phyloP scores from a whole-genome alignment of 495 filamentous ascomycete genomes.

The Eremomyces bilateralis region DNA sequence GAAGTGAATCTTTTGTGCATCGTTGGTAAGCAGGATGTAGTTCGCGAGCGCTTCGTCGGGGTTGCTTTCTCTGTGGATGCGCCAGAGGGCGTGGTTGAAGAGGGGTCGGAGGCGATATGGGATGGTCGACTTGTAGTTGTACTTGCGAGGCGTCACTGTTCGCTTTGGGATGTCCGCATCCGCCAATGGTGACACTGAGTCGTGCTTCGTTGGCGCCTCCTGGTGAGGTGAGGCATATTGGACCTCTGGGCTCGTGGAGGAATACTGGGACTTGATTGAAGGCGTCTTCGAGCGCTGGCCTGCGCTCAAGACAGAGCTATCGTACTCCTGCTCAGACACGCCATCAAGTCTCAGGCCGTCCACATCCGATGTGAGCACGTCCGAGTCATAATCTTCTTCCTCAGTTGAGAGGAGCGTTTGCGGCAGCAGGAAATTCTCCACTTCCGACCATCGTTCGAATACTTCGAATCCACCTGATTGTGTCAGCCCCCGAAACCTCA shows the following conservation, averaged over 20 bases:
- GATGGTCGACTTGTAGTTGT: constrained; percentile 16
- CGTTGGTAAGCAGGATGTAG: constrained; percentile 35
- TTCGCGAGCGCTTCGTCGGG: constrained; percentile 22
- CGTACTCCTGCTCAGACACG: constrained; percentile 24
- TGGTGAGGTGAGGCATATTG: constrained; percentile 26
- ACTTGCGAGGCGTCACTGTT: too few species aligned
- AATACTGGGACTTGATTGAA: constrained; percentile 25
- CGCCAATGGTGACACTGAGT: too few species aligned
- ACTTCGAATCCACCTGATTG: constrained; percentile 30
- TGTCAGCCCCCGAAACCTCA: neutral
- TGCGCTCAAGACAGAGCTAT: constrained; percentile 27
- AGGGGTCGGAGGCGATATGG: constrained; percentile 30
- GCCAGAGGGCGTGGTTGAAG: constrained; percentile 40
- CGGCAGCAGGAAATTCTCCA: constrained; percentile 33
- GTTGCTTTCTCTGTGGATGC: constrained; percentile 26
- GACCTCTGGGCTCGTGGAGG: constrained; percentile 9
- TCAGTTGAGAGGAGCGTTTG: constrained; percentile 19
- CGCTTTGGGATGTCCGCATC: too few species aligned
- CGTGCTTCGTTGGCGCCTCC: too few species aligned
- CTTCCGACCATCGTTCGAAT: constrained; percentile 37
- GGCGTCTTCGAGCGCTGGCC: constrained; percentile 24
- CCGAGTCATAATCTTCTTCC: constrained; percentile 16
- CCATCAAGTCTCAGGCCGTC: constrained; percentile 21
- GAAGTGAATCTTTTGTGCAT: constrained; percentile 30
- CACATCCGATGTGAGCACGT: neutral